These are phyloP conservation scores for Myxozyma udenii DNA, from an alignment of 805 yeast genomes.

Conservation along the genomic window DNA sequence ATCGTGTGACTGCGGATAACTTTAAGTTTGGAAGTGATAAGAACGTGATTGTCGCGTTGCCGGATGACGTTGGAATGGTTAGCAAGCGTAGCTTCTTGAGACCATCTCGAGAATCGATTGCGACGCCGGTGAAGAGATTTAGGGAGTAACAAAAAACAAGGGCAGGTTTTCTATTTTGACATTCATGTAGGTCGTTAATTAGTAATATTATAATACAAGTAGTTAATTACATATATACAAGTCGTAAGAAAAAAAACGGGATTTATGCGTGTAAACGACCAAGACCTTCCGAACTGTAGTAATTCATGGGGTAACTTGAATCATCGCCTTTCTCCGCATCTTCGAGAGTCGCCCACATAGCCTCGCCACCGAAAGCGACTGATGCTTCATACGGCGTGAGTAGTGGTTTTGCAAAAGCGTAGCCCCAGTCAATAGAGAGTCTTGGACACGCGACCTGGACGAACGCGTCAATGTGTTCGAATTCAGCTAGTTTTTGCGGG, in stretches of 20 bases:
- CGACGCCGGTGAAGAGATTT: slow-evolving; percentile 35
- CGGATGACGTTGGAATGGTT: slow-evolving; percentile 69
- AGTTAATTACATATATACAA: too few relatives aligned
- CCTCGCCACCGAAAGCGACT: slow-evolving; percentile 77
- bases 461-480: slow-evolving; percentile 90
- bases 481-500: slow-evolving; percentile 87
- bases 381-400: slow-evolving; percentile 95
- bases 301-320: slow-evolving; percentile 88
- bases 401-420: slow-evolving; percentile 88
- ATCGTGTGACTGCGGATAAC: slow-evolving; percentile 65
- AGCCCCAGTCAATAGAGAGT: slow-evolving; percentile 96
- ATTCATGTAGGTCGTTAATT: background rate
- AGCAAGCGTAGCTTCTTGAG: slow-evolving; percentile 56
- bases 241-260: too few relatives aligned
- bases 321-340: slow-evolving; percentile 25
- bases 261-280: slow-evolving; percentile 30
- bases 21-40: slow-evolving; percentile 71
- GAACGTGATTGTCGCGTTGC: slow-evolving; percentile 68
- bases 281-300: slow-evolving; percentile 75
- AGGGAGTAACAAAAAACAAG: slow-evolving; percentile 8
- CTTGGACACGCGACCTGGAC: slow-evolving; percentile 98
- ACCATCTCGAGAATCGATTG: slow-evolving; percentile 52
- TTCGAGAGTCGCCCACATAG: slow-evolving; percentile 51
- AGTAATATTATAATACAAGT: background rate
- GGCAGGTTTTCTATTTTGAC: background rate